phyloP scores from a whole-genome alignment of 148 eudicot species.

The Fagopyrum esculentum region DNA sequence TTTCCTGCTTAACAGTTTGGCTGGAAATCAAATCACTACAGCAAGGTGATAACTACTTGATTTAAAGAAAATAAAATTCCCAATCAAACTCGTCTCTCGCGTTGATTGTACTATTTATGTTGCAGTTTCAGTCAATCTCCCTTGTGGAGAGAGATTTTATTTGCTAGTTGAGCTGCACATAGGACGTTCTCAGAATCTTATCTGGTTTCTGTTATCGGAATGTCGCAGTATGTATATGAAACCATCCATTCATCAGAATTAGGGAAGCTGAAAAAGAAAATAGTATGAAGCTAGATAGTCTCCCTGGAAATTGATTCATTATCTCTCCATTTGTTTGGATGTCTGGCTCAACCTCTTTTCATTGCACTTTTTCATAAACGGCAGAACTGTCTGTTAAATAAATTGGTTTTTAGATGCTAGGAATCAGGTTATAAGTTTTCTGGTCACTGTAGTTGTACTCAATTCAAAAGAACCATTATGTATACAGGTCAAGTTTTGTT shows the following conservation, averaged over 20 bases:
- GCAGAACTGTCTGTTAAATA: background rate
- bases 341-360: background rate
- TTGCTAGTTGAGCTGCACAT: background rate
- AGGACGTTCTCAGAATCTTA: background rate
- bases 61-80: background rate
- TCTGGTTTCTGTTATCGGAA: background rate
- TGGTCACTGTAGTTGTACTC: background rate
- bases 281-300: background rate
- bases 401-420: background rate
- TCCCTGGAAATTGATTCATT: background rate
- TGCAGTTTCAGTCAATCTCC: background rate
- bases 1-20: conserved; percentile 85
- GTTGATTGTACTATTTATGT: background rate
- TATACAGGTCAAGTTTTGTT: background rate
- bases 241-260: background rate
- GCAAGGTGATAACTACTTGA: conserved; percentile 48
- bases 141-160: background rate
- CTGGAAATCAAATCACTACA: conserved; percentile 70
- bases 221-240: background rate
- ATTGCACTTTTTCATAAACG: background rate
- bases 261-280: background rate
- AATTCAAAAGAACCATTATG: background rate
- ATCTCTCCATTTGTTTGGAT: background rate
- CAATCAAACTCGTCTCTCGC: background rate
- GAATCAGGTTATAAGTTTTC: background rate